Conservation (phyloP, 176 grass and related monocot genomes). For the Cenchrus fungigraminus region DNA sequence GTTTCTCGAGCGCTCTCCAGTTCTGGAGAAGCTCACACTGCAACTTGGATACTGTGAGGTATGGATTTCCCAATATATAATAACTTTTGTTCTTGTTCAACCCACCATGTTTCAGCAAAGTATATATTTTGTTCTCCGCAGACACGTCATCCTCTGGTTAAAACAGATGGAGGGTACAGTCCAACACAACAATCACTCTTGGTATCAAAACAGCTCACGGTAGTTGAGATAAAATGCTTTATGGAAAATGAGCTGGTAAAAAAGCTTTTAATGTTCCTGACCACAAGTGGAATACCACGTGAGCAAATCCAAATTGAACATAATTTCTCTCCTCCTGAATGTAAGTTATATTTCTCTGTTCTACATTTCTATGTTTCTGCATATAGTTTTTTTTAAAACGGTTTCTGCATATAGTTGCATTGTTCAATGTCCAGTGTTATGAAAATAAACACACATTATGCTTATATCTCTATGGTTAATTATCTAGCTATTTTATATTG, state of each 20-base stretch:
- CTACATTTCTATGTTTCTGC: background rate
- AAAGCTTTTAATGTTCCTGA: background rate
- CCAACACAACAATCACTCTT: background rate
- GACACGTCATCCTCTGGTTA: background rate
- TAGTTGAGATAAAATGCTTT: background rate
- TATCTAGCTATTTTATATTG: too few species aligned
- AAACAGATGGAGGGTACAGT: background rate
- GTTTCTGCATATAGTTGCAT: too few species aligned
- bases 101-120: background rate
- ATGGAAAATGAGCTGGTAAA: too few species aligned
- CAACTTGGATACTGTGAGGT: background rate
- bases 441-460: too few species aligned
- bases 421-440: too few species aligned
- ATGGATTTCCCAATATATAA: background rate
- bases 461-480: too few species aligned
- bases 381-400: too few species aligned
- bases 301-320: background rate
- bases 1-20: background rate
- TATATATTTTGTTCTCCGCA: background rate
- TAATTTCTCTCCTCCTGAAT: background rate
- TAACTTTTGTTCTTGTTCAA: too few species aligned
- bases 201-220: background rate
- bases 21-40: background rate
- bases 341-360: background rate
- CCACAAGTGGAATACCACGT: background rate